Base-by-base conservation (phyloP, 108 stramenopile species). In the Pseudonitzschia pungens region DNA sequence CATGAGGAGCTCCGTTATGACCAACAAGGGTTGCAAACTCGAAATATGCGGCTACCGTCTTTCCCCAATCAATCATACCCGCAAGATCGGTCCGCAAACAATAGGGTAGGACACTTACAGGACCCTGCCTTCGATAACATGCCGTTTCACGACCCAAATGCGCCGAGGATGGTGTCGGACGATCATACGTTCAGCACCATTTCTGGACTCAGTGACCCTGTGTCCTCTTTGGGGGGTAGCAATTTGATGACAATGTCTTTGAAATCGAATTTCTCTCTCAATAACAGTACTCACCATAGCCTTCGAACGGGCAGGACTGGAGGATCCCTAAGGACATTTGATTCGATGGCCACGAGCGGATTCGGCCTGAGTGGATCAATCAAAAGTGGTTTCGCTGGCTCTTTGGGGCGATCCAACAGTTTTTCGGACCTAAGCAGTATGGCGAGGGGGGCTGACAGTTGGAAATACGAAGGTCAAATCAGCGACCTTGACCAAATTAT, bases 111-210 rank as follows among this genome's bases (percentile, higher is more conserved):
- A 26, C n/a, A 36, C 41, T 31, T 58, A 29, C 69, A 75, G 15
- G 74, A 83, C 32, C 54, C 74, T 55, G 77, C 80, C 22, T 84
- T 84, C 72, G 84, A 77, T 18, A 69, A 77, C 36, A 36, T 2
- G 27, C 59, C 52, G 6, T 81, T 84, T 52, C 67, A 81, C 62
- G 76, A 72, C 16, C 69, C 80, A 15, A 64, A 40, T 15, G 50
- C 20, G 31, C 31, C 71, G 12, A 57, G 29, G 22, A 57, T 50
- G 28, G 51, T 60, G 4, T 20, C 60, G 20, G 69, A 68, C 9
- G 72, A 60, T 45, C 45, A 64, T 40, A 82, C 75, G 12, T 74
- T 82, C 63, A 80, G 79, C 57, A 68, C 69, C 0, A 84, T 84
- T 54, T 84, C 83, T 4, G 83, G 77, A 42, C 51, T 84, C 40